Evolutionary conservation across 768 basidiomycete genomes (phyloP), one percentile per base, ranked within the genome.

Genomic region (Hirschioporus abietinus): DNA sequence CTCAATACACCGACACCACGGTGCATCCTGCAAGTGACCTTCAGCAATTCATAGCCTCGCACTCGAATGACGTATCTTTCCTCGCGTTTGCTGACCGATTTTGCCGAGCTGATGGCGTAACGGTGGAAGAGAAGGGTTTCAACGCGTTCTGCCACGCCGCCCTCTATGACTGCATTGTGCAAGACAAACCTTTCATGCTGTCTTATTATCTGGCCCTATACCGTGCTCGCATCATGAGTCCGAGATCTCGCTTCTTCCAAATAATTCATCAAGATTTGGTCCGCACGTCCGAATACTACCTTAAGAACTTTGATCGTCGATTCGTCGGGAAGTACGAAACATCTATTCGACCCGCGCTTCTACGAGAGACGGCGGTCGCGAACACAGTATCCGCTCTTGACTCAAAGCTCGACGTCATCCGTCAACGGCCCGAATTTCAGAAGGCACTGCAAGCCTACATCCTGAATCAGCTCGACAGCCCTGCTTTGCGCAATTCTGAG

Each of bases 81-180:
- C 80, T 94, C 17, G 85, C 92, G 0, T 93, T 95, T 68, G 92
- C 92, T 2, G 91, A 92, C 68, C 86, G 89, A 68, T 83, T 95
- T 68, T 88, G 89, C 61, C 83, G 89, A 8, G 84, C 80, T 23
- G 83, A 84, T 61, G 86, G 82, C 3, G 84, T 84, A 67, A 86
- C 86, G 12, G 79, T 81, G 3, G 80, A 81, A 27, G 91, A 92
- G 70, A 81, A 80, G 59, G 73, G 86, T 10, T 88, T 92, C 74
- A 85, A 87, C 67, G 81, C 82, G 10, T 95, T 91, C 70, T 89
- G 91, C 70, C 88, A 91, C 70, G 91, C 92, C 0, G 83, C 85
- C 30, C 76, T 95, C 15, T 81, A 95, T 58, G 96, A 98, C 74
- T 90, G 92, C 76, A 90, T 98, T 63, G 79, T 95, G n/a, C 88